Evolutionary conservation across 2,329 filamentous ascomycete genomes (phyloP), one percentile per base, ranked within the genome.

Genomic region (Alternaria sp.): DNA sequence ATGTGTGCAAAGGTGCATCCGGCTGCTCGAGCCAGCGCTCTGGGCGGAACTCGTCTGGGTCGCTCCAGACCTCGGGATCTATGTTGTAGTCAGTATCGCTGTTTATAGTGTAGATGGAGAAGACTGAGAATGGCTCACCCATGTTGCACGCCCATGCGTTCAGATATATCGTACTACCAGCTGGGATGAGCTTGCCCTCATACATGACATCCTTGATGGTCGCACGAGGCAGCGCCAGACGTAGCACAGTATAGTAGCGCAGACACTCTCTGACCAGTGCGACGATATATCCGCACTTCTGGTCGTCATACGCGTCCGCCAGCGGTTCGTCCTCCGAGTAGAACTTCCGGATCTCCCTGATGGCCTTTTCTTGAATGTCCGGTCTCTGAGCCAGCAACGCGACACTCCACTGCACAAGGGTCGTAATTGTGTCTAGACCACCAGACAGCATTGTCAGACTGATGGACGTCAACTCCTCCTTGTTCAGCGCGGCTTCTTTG

Each of bases 101-200:
- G 30, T 32, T 43, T 47, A 8, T 6, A 2, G 11, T 45, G 30
- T 21, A 15, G 13, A 12, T 19, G 23, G 28, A 1, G 15, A 40
- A 15, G n/a, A 50, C 3, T 28, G n/a, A 28, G 25, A 76, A 82
- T 71, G 79, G 87, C 87, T 72, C 79, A 88, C 87, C 88, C 86
- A 89, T 89, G 65, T 91, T 90, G 70, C 89, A 90, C 3, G 88
- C 88, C 88, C 88, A 90, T 0, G 88, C 86, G 61, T 91, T 91
- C 25, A 91, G 78, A 74, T 90, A 91, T 36, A 90, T 83, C 0
- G 89, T 86, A 1, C 87, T 89, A 0, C 88, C 88, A 47, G 86
- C 85, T 1, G 89, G 88, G 44, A 91, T 89, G 6, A 83, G 73
- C 30, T 84, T 83, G 17, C 85, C 87, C 10, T 88, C 77, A 61